phyloP scores from a whole-genome alignment of 192 early-diverging fungal genomes.

The Backusella liffmaniae region DNA sequence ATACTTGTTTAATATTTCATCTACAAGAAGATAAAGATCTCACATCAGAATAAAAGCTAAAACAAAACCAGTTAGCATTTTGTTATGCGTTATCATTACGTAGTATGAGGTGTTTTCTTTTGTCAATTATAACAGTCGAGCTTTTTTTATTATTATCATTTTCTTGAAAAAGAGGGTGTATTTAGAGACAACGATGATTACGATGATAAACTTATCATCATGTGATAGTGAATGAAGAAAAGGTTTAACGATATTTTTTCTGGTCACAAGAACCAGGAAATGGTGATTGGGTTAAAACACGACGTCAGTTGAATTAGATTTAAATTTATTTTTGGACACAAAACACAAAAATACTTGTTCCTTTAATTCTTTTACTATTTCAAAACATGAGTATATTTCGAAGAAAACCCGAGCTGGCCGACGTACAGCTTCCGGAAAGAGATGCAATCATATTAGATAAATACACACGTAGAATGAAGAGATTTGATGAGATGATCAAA shows the following conservation, averaged over 20 bases:
- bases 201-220: slow-evolving; percentile 31
- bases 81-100: neutral
- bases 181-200: neutral
- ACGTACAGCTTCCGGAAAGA: slow-evolving; percentile 16
- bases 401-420: neutral
- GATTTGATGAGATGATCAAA: slow-evolving; percentile 32
- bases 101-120: neutral
- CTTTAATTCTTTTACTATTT: neutral
- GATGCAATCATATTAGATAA: slow-evolving; percentile 17
- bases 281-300: neutral
- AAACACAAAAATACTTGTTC: neutral
- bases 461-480: slow-evolving; percentile 23
- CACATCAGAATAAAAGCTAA: neutral
- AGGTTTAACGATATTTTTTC: slow-evolving; percentile 53
- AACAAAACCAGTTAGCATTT: neutral
- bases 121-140: neutral
- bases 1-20: neutral
- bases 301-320: neutral
- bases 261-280: slow-evolving; percentile 23
- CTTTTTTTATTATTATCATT: neutral
- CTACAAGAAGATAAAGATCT: neutral
- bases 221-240: slow-evolving; percentile 63
- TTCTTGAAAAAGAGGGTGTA: neutral
- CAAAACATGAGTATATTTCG: neutral
- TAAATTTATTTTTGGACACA: neutral